Evolutionary conservation across 257 asterid genomes (phyloP), one percentile per base, ranked within the genome.

Genomic region (Solanum etuberosum): DNA sequence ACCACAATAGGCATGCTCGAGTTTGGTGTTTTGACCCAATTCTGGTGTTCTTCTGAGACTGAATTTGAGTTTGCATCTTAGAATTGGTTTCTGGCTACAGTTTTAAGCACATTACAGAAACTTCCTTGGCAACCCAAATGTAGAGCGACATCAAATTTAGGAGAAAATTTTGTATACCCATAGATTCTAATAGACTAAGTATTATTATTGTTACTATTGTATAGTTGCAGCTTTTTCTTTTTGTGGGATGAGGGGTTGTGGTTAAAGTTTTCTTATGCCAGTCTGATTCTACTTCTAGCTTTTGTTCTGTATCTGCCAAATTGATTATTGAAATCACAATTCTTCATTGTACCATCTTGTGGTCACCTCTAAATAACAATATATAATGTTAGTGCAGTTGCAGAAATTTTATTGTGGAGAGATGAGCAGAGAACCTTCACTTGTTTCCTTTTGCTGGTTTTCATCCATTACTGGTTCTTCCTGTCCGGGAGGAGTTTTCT

Each of bases 321-420:
- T 68, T 51, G 84, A 31, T 21, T 25, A 32, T 34, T 54, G 84
- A 78, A n/a, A 54, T 63, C 35, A 4, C 29, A 46, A 48, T 32
- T 84, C 71, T 31, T 51, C 25, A 35, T 25, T 86, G 38, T 25
- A 21, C 67, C 68, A 23, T 57, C 83, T 71, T 29, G 37, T 29
- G 37, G 14, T 34, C 67, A 51, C 84, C 42, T 35, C 13, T 42
- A 32, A 76, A 59, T 93, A 92, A 91, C 89, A 34, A 78, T 89
- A 10, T 89, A 12, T 59, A 87, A 40, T 88, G 88, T 82, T 88
- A 18, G 84, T 91, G 92, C 98, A 97, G 98, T 94, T 94, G 96
- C 99, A 59, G 96, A 97, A 81, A 89, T 96, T 91, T 93, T 97
- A 91, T 94, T 97, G 83, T 97, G 99, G 99, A 96, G 99, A 89